Evolutionary conservation across 2,329 filamentous ascomycete genomes (phyloP).

Genomic region (Delphinella strobiligena): DNA sequence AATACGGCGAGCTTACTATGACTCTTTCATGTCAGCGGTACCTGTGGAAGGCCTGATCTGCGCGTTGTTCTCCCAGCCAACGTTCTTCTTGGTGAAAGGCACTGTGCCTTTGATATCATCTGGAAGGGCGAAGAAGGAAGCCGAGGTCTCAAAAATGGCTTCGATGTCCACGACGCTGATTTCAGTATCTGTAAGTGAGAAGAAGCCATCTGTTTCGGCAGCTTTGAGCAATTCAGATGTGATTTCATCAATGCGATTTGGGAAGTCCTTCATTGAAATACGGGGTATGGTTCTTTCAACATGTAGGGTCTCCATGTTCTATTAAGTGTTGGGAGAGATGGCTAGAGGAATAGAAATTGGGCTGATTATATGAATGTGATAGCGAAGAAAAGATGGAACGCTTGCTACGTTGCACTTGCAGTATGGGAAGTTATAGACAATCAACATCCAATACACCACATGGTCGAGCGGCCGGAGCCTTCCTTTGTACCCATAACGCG

Average conservation of each 20-base stretch:
- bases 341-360: too few species aligned
- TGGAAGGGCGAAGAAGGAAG: conserved; percentile 42
- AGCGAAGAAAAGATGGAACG: too few species aligned
- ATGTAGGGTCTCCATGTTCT: conserved; percentile 23
- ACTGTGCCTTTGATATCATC: conserved; percentile 41
- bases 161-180: conserved; percentile 38
- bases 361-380: too few species aligned
- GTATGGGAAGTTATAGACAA: too few species aligned
- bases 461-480: too few species aligned
- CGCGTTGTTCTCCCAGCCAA: conserved; percentile 48
- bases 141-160: conserved; percentile 38
- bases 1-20: conserved; percentile 24
- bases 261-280: conserved; percentile 45
- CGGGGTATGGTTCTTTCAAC: conserved; percentile 33
- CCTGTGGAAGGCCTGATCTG: conserved; percentile 50
- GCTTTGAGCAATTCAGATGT: conserved; percentile 40
- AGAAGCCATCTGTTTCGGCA: conserved; percentile 50
- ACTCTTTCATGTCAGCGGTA: conserved; percentile 47
- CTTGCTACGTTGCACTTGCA: too few species aligned
- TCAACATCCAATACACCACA: too few species aligned
- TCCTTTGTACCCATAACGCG: too few species aligned
- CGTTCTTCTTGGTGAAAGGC: conserved; percentile 43
- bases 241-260: conserved; percentile 40
- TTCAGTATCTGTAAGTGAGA: conserved; percentile 45
- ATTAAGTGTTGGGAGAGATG: too few species aligned